Base-by-base conservation (phyloP, 2,329 filamentous ascomycete species). In the Penicillium sp. region DNA sequence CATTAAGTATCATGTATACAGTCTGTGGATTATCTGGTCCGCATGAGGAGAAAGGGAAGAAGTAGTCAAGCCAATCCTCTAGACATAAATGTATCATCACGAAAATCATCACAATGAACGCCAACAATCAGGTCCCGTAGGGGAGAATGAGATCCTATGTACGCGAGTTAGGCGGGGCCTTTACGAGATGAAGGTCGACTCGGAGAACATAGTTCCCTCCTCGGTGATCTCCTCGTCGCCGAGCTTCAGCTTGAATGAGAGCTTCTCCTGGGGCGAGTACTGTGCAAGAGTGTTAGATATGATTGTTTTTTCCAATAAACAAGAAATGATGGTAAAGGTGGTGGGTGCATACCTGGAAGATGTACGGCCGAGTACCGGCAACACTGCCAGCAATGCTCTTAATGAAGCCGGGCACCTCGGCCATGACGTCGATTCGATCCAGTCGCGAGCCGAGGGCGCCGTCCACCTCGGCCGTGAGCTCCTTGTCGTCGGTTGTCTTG, bases 401-500 rank as follows among this genome's bases (percentile, higher is more conserved):
- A 75, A 99, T 88, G 69, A 99, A 96, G 31, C 89, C 91, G 3
- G 94, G 94, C 36, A 99, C 89, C 76, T 99, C 92, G 25, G 90
- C 91, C 91, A 99, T 95, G 68, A 99, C 88, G 76, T 99, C 94
- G 63, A 99, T 87, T 62, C 89, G 85, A 76, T 99, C 94, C 33
- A 88, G 78, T 49, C 86, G 85, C 50, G 85, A 78, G 27, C 86
- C 90, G 13, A 97, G 80, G 36, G 80, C 70, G 5, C 87, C 88
- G 65, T 89, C 87, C 8, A 97, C 73, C 27, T 84, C 79, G 8
- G 87, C 93, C 55, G 85, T 82, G 45, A 92, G 82, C 0, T 82
- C 73, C 74, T 92, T 89, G 52, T 87, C 90, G 63, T 95, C 91
- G 70, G 89, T 88, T 44, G 84, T 86, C 68, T 85, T 87, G 61